Evolutionary conservation across 2,329 filamentous ascomycete genomes (phyloP).

Genomic region (Coniochaeta sp.): DNA sequence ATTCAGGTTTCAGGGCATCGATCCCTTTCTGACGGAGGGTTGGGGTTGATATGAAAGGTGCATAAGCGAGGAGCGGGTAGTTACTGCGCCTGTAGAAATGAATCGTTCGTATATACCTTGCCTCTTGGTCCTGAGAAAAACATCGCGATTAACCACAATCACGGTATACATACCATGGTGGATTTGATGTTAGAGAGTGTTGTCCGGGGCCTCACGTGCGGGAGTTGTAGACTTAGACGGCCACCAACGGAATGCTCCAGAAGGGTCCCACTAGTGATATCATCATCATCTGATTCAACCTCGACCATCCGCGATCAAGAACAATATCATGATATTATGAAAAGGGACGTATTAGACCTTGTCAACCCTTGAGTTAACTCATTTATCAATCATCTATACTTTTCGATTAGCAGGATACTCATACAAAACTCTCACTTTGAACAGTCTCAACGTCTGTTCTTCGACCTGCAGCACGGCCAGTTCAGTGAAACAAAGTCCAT

Average conservation of each 20-base stretch:
- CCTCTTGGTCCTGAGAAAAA: too few species aligned
- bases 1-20: neutral
- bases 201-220: too few species aligned
- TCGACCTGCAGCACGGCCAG: neutral
- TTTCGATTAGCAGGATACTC: neutral
- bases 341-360: neutral
- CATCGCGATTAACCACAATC: too few species aligned
- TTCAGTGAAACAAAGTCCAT: neutral
- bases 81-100: neutral
- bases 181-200: too few species aligned
- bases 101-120: neutral
- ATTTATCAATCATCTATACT: neutral
- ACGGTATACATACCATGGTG: too few species aligned
- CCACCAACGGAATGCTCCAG: neutral
- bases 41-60: neutral
- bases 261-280: neutral
- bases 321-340: neutral
- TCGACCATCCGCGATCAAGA: too few species aligned
- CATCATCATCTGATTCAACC: neutral
- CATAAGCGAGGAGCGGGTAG: neutral
- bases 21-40: neutral
- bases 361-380: neutral
- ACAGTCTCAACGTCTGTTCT: neutral
- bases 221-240: too few species aligned
- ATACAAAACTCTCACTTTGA: neutral